Conservation (phyloP, 768 basidiomycete genomes). For the Tephrocybe sp. region DNA sequence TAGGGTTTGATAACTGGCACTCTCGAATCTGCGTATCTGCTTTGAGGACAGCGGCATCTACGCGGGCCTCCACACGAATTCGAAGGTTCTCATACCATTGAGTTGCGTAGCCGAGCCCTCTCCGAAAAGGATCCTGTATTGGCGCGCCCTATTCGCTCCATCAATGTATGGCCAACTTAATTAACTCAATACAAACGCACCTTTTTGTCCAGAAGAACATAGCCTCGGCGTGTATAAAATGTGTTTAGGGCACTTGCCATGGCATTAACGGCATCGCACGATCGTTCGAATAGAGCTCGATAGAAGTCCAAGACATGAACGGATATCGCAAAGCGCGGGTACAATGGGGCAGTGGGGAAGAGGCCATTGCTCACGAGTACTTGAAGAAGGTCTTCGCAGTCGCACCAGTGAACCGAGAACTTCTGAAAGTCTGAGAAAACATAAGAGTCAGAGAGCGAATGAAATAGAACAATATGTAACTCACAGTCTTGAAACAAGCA, state of each 20-base stretch:
- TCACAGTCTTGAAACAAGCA: slow-evolving; percentile 14
- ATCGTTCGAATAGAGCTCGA: slow-evolving; percentile 31
- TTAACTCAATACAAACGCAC: slow-evolving; percentile 25
- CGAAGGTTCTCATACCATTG: slow-evolving; percentile 8
- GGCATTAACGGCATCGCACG: slow-evolving; percentile 34
- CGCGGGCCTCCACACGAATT: background rate
- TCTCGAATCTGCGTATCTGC: background rate
- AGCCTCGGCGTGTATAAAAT: slow-evolving; percentile 23
- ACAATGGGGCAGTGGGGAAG: slow-evolving; percentile 30
- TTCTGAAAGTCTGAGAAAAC: slow-evolving; percentile 16
- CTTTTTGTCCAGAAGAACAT: slow-evolving; percentile 9
- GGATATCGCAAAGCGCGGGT: slow-evolving; percentile 24
- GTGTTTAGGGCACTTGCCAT: slow-evolving; percentile 26
- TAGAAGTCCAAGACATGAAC: slow-evolving; percentile 34
- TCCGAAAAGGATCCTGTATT: slow-evolving; percentile 4
- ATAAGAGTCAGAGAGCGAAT: background rate
- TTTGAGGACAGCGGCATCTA: background rate
- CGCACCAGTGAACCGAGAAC: slow-evolving; percentile 19
- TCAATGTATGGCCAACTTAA: slow-evolving; percentile 1
- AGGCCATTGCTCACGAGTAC: slow-evolving; percentile 30
- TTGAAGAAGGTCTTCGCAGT: slow-evolving; percentile 21
- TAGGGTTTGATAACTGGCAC: too few relatives aligned
- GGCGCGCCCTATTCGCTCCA: background rate
- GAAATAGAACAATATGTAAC: slow-evolving; percentile 3
- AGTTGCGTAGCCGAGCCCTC: background rate